Evolutionary conservation across 2,329 filamentous ascomycete species (phyloP).

Genomic region (Penicillium vulpinum): DNA sequence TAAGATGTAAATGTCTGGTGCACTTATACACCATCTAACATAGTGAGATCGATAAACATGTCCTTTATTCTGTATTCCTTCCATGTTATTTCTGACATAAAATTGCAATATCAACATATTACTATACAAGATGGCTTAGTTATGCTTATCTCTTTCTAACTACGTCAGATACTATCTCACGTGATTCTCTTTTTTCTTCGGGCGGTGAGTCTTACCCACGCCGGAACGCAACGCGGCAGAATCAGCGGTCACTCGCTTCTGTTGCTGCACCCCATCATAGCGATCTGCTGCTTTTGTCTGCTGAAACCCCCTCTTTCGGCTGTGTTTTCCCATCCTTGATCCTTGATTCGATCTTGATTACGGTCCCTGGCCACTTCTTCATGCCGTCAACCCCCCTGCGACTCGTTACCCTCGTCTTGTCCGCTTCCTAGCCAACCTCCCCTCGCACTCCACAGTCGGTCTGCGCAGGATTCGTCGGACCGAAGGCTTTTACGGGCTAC

Average conservation of each 20-base stretch:
- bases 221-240: conserved; percentile 23
- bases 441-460: conserved; percentile 25
- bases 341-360: conserved; percentile 14
- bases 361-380: conserved; percentile 21
- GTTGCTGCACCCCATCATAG: conserved; percentile 29
- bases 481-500: conserved; percentile 11
- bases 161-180: conserved; percentile 23
- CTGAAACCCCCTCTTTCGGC: conserved; percentile 11
- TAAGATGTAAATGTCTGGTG: background rate
- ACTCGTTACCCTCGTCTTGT: conserved; percentile 35
- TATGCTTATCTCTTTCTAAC: background rate
- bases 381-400: conserved; percentile 36
- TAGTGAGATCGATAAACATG: background rate
- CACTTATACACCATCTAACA: background rate
- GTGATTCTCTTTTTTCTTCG: conserved; percentile 22
- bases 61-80: background rate
- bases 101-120: background rate
- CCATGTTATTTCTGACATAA: background rate
- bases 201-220: conserved; percentile 24
- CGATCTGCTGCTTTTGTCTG: conserved; percentile 20
- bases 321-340: conserved; percentile 16
- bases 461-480: conserved; percentile 19
- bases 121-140: background rate
- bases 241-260: conserved; percentile 28
- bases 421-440: conserved; percentile 36